These are phyloP conservation scores for Globisporangium paroecandrum DNA, from an alignment of 352 stramenopile species.

Conservation along the genomic window DNA sequence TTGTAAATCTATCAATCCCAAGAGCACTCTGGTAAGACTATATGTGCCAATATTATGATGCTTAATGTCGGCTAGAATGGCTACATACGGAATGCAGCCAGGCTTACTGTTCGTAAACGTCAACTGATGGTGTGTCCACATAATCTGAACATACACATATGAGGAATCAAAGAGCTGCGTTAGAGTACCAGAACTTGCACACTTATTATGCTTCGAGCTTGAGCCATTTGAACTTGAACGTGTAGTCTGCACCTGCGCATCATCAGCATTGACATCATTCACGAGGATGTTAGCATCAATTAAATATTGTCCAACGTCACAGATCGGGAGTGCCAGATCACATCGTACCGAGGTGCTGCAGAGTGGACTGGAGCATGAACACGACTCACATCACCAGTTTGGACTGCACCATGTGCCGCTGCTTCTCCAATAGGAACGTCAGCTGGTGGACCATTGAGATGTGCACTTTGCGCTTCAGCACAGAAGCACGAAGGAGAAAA, in stretches of 20 bases:
- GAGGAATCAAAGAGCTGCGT: too few species aligned
- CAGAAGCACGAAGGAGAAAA: conserved; percentile 17
- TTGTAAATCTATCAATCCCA: background rate
- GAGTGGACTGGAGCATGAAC: conserved; percentile 36
- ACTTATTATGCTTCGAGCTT: background rate
- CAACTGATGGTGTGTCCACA: background rate
- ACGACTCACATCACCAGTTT: conserved; percentile 45
- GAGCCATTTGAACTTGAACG: conserved; percentile 2
- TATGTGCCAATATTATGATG: background rate
- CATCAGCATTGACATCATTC: background rate
- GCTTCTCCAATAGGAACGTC: conserved; percentile 33
- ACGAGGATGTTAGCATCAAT: too few species aligned
- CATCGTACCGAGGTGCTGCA: conserved; percentile 29
- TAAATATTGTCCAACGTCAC: background rate
- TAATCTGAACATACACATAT: too few species aligned
- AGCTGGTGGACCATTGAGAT: conserved; percentile 30
- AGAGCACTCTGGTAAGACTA: too few species aligned
- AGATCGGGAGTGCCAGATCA: background rate
- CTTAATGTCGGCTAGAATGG: background rate
- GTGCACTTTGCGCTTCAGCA: conserved; percentile 22
- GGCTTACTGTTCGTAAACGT: background rate
- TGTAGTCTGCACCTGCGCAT: background rate
- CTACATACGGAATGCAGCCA: background rate
- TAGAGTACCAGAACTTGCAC: too few species aligned
- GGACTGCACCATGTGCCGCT: conserved; percentile 33